Evolutionary conservation across 768 basidiomycete genomes (phyloP), one percentile per base, ranked within the genome.

Genomic region (Candolleomyces aberdarensis): DNA sequence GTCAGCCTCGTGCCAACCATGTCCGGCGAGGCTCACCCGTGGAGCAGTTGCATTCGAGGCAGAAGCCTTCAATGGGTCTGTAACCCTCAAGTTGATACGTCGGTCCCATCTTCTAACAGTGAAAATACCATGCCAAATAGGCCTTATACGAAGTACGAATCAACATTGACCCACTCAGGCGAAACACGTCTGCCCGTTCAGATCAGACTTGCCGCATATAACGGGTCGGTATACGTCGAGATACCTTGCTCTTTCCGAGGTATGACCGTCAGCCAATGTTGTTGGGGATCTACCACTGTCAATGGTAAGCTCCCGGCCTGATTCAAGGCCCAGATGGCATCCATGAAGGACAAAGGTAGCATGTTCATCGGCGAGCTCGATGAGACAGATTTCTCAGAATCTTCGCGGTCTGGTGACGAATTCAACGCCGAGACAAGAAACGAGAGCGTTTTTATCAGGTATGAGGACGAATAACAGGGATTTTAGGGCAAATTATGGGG

Each of bases 221-320:
- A 75, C 44, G 78, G 79, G n/a, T 62, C 69, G 47, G 65, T 80
- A 46, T 70, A 65, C 1, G 40, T 80, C 17, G 68, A 71, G 54
- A 64, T 81, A 53, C 78, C 80, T 6, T 74, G 75, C 39, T 71
- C 75, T 19, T 81, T 80, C 70, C 69, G 69, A 41, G 80, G 80
- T 0, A 74, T 73, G 0, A 55, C 80, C 52, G 69, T 70, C 51
- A 64, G 78, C 51, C 69, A 67, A 39, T 68, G 74, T 46, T 64
- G 64, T n/a, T 70, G 75, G 50, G 76, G 77, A 13, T 65, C 70
- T 22, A 65, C 71, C 31, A 72, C n/a, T n/a, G n/a, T n/a, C n/a
- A n/a, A n/a, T n/a, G n/a, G n/a, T n/a, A 26, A 70, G 47, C 69
- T 77, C 63, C 77, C 78, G 1, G 70, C 73, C 56, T 67, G 63